Percentiles rank a stretch among this genome's conserved stretches.
Evolutionary conservation across 2,329 filamentous ascomycete genomes (phyloP).

Genomic region (Trichoderma oligosporum): DNA sequence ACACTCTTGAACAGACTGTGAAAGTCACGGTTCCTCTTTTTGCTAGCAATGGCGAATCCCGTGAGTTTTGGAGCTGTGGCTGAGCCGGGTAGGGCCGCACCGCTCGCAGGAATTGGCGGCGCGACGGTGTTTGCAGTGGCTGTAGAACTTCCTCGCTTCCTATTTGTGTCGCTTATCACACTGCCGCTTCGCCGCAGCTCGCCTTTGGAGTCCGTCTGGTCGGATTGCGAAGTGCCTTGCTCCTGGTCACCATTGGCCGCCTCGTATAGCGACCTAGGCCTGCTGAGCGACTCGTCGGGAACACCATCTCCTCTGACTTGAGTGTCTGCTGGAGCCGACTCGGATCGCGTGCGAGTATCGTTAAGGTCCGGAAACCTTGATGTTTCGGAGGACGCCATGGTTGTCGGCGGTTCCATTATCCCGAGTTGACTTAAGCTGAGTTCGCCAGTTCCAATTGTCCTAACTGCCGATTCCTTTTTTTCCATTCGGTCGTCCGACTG

Average conservation of each 20-base stretch:
- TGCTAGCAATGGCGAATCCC: constrained; percentile 92
- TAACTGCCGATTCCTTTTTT: constrained; percentile 71
- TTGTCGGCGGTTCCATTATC: constrained; percentile 58
- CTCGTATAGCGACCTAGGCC: constrained; percentile 52
- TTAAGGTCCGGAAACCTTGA: constrained; percentile 50
- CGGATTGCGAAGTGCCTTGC: constrained; percentile 60
- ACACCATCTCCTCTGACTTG: constrained; percentile 28
- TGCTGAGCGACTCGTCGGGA: constrained; percentile 35
- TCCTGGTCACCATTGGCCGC: constrained; percentile 54
- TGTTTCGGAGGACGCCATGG: constrained; percentile 53
- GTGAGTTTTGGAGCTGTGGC: constrained; percentile 70
- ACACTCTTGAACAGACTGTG: constrained; percentile 93
- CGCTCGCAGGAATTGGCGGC: constrained; percentile 37
- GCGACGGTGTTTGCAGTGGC: constrained; percentile 64
- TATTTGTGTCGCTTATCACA: constrained; percentile 61
- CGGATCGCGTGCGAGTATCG: constrained; percentile 51
- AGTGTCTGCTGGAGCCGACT: constrained; percentile 54
- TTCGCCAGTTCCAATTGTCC: constrained; percentile 84
- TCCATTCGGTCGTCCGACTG: constrained; percentile 38
- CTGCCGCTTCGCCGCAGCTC: constrained; percentile 62
- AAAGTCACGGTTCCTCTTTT: constrained; percentile 94
- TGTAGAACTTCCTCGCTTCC: constrained; percentile 79
- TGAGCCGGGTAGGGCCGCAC: constrained; percentile 55
- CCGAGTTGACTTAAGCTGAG: constrained; percentile 86
- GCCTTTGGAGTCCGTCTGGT: constrained; percentile 61